Base-by-base conservation (phyloP, 164 flowering plant species). In the Nelumbo lutea region DNA sequence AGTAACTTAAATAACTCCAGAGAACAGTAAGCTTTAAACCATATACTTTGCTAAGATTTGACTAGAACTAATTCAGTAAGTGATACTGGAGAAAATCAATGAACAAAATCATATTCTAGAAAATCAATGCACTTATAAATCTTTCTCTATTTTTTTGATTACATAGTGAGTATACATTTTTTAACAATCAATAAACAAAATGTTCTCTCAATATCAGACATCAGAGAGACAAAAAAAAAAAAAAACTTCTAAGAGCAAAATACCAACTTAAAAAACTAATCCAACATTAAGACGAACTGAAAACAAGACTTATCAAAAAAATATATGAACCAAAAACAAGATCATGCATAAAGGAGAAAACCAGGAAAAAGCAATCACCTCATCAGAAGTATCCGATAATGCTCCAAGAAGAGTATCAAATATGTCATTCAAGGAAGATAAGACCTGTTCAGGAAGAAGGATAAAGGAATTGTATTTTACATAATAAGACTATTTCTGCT, bases 381-480 rank as follows among this genome's bases (percentile, higher is more conserved):
- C 86, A 72, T 93, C 95, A 64, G 97, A 87, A 53, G 96, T 83
- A 88, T 95, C 99, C 46, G 96, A 93, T 9, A 95, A 79, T 47
- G 85, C 87, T 76, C 78, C 80, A 66, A 92, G 77, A 62, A 95
- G 94, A 11, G 89, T 83, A 67, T 88, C 97, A 82, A 93, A 87
- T 70, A 90, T 85, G 72, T 88, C 96, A 79, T 84, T 80, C 68
- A 95, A 81, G 78, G 75, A 83, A 66, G 82, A 69, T 55, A 95
- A 72, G 9, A 90, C 98, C 97, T 95, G 90, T 74, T 62, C 74
- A 79, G 41, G 64, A 7, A 57, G 15, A 75, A 61, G 6, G 52
- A 75, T 14, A 43, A 69, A 52, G 45, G 27, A 27, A 27, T 27
- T 27, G 27, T 27, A 27, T 27, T 27, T 27, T 27, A 27, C 27